phyloP scores from a whole-genome alignment of 768 basidiomycete genomes.

The Favolaschia claudopus region DNA sequence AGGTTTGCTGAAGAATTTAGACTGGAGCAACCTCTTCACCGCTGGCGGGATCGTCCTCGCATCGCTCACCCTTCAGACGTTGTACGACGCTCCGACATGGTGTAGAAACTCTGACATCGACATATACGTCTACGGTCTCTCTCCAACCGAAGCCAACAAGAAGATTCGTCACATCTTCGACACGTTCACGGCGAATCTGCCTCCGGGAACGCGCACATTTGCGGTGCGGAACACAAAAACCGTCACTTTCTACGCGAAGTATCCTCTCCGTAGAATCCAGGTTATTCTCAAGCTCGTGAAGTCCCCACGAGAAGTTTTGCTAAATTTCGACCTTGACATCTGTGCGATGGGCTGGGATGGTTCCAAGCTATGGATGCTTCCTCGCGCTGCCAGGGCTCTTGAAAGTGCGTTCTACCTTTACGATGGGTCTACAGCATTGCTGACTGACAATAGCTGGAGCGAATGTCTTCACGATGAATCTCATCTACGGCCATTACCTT shows the following conservation, averaged over 20 bases:
- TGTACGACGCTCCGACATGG: not conserved
- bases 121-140: constrained; percentile 14
- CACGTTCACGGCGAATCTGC: constrained; percentile 2
- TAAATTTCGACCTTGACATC: constrained; percentile 22
- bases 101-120: constrained; percentile 2
- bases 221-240: constrained; percentile 15
- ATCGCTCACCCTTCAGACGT: not conserved
- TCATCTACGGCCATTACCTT: constrained; percentile 16
- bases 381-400: constrained; percentile 13
- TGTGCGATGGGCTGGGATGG: constrained; percentile 21
- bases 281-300: constrained; percentile 13
- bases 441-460: not conserved
- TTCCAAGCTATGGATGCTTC: constrained; percentile 12
- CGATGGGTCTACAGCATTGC: not conserved
- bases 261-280: constrained; percentile 11
- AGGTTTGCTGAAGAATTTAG: not conserved
- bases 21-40: constrained; percentile 14
- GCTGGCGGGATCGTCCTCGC: constrained; percentile 17
- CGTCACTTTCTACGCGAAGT: constrained; percentile 16
- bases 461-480: constrained; percentile 18
- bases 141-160: not conserved
- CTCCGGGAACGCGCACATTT: not conserved
- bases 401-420: constrained; percentile 3
- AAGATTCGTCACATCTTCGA: constrained; percentile 9
- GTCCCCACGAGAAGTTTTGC: constrained; percentile 8